Evolutionary conservation across 139 green algal genomes (phyloP).

Genomic region (Tetraselmis striata): DNA sequence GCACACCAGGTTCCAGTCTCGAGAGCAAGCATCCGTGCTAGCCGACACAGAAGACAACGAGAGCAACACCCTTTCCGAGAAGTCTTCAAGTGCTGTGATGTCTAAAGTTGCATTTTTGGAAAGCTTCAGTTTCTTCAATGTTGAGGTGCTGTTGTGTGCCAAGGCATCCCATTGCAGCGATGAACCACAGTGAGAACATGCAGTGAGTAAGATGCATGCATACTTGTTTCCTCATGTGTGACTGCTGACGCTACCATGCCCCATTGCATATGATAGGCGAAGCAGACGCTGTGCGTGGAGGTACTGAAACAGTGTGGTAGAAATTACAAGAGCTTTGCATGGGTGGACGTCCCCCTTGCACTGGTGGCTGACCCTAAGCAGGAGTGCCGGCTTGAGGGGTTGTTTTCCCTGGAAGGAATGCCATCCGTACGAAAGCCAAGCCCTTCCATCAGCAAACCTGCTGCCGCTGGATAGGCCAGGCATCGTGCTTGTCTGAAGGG

Average conservation of each 20-base stretch:
- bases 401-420: background rate
- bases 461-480: too few relatives aligned
- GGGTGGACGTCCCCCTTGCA: background rate
- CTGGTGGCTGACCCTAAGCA: background rate
- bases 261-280: background rate
- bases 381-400: background rate
- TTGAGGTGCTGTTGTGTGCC: background rate
- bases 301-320: background rate
- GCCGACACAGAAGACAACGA: too few relatives aligned
- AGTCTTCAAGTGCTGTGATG: too few relatives aligned
- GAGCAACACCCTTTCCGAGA: too few relatives aligned
- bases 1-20: background rate
- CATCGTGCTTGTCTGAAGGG: too few relatives aligned
- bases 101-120: background rate
- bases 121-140: background rate
- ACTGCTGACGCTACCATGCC: background rate
- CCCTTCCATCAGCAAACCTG: too few relatives aligned
- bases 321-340: background rate
- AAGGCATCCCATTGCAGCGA: too few relatives aligned
- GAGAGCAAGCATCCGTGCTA: background rate
- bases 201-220: too few relatives aligned
- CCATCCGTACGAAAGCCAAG: background rate
- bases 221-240: background rate
- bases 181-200: too few relatives aligned
- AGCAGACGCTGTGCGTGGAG: background rate